A percentile compares a stretch with the other conserved stretches of the same genome.
Evolutionary conservation across 139 green algal species (phyloP).

Genomic region (Eudorina sp.): DNA sequence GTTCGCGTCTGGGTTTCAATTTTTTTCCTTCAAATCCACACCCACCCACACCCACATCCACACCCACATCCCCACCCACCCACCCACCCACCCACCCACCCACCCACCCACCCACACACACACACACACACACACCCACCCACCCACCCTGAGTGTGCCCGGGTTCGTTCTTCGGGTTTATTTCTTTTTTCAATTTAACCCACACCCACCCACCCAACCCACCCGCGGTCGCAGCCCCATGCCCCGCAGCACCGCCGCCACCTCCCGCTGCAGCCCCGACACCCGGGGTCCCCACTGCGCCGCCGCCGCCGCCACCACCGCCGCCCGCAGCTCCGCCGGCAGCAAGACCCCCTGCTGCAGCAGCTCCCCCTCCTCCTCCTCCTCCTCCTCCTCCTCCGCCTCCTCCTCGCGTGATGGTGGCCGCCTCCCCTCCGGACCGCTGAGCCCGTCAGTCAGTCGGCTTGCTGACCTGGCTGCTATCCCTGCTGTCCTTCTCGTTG

Average conservation of each 20-base stretch:
- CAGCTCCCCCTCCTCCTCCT: neutral
- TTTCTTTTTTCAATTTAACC: no score
- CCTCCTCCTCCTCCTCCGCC: neutral
- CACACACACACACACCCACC: no score
- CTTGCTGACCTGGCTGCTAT: no score
- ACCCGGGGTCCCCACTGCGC: neutral
- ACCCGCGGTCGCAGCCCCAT: constrained; percentile 15
- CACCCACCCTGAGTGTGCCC: no score
- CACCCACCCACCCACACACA: no score
- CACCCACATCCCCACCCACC: no score
- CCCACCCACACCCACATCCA: no score
- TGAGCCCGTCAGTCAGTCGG: no score
- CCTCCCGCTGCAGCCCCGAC: constrained; percentile 25
- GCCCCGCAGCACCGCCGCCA: neutral
- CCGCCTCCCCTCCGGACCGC: neutral
- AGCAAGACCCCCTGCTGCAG: neutral
- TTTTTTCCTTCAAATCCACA: no score
- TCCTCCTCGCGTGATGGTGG: neutral
- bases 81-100: no score
- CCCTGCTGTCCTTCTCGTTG: neutral
- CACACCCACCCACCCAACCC: neutral
- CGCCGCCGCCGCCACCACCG: neutral
- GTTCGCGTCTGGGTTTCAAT: no score
- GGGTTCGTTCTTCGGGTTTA: no score
- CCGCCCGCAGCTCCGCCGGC: neutral